Base-by-base conservation (phyloP, 345 rosid species). In the Pugionium dolabratum region DNA sequence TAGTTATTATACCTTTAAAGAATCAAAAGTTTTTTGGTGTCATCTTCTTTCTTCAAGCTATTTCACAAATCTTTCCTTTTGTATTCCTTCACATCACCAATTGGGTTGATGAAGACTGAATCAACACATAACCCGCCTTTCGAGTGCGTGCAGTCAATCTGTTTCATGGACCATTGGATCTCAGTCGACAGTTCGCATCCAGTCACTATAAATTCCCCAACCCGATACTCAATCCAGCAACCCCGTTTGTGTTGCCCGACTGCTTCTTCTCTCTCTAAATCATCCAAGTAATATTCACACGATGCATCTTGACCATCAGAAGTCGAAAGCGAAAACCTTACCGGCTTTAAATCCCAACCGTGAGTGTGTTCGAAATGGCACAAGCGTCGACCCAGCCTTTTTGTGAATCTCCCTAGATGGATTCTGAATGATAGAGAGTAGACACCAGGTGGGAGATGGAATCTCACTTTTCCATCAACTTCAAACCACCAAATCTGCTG, bases 401-500 rank as follows among this genome's bases (percentile, higher is more conserved):
- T 85, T 18, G 87, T 62, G 76, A 80, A 84, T 79, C 76, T 88
- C 49, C 98, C 98, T 18, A 90, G 84, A 80, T 86, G 97, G 70
- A 90, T 86, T 81, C 94, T 86, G 80, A 86, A 86, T 57, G 83
- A 82, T 4, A 93, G 43, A 27, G 94, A 84, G 79, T 90, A 93
- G 25, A 80, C 41, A 77, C 86, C 97, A 59, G 96, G 81, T 30
- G 96, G 97, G 50, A 93, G 81, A 72, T 89, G 90, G 75, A 88
- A 90, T 74, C 76, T 93, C 40, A 90, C 86, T 36, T 67, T 70
- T 66, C 97, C 98, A 57, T 88, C 96, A 9, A 85, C 96, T 81
- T 90, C 94, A 71, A 91, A 91, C 98, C 96, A 91, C 96, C 98
- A 89, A 70, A 89, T 84, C 81, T 89, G 96, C 75, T 84, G 96